Evolutionary conservation across 345 rosid genomes (phyloP).

Genomic region (Erodium maritimum): DNA sequence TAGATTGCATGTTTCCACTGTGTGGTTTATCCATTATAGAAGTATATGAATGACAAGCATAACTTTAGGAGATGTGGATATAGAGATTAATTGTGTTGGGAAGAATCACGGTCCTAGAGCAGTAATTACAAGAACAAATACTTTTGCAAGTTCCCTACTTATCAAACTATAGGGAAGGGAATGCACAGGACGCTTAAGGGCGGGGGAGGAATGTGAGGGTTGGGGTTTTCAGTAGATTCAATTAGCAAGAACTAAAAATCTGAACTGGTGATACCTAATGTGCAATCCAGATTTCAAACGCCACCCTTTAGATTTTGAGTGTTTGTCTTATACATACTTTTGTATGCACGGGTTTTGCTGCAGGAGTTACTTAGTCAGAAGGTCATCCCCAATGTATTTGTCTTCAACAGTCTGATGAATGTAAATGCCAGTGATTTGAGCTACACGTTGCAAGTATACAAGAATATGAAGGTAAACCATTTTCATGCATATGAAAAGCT

Average conservation of each 20-base stretch:
- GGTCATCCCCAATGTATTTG: constrained; percentile 52
- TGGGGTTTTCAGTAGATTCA: too few species aligned
- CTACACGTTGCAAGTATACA: constrained; percentile 54
- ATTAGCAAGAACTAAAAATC: too few species aligned
- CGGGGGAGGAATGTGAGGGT: too few species aligned
- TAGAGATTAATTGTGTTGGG: too few species aligned
- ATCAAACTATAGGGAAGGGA: too few species aligned
- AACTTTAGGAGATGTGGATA: too few species aligned
- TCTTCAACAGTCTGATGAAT: constrained; percentile 88
- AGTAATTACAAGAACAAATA: too few species aligned
- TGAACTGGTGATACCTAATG: background rate
- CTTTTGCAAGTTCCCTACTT: too few species aligned
- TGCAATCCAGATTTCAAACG: background rate
- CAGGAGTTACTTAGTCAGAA: constrained; percentile 61
- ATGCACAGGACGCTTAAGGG: too few species aligned
- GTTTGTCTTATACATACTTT: constrained; percentile 9
- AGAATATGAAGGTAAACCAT: constrained; percentile 53
- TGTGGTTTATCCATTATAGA: background rate
- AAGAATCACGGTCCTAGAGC: too few species aligned
- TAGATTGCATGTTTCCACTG: background rate
- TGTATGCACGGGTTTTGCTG: constrained; percentile 15
- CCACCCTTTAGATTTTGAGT: constrained; percentile 10
- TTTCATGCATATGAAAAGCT: constrained; percentile 10
- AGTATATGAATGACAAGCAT: background rate
- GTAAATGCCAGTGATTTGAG: constrained; percentile 76